These are phyloP conservation scores for Metschnikowia bowlesiae DNA, from an alignment of 805 yeast species.

Conservation along the genomic window DNA sequence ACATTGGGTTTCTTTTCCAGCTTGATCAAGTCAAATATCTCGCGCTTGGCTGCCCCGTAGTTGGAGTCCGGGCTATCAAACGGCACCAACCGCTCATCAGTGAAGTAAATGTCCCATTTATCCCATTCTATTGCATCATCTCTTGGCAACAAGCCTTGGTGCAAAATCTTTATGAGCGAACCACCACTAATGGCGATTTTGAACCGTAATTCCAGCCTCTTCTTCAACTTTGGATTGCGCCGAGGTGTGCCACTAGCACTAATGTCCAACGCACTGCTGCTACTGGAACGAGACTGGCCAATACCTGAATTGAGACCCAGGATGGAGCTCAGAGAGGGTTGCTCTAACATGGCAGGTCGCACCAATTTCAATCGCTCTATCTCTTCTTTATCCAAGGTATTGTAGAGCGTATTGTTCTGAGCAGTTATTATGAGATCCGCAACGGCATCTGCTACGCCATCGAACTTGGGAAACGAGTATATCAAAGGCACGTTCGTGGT, in stretches of 20 bases:
- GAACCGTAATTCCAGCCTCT: slow-evolving; percentile 65
- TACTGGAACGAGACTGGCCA: slow-evolving; percentile 15
- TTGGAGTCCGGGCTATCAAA: slow-evolving; percentile 78
- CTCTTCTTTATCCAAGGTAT: slow-evolving; percentile 33
- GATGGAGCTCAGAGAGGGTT: slow-evolving; percentile 9
- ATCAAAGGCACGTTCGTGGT: slow-evolving; percentile 92
- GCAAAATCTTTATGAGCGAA: slow-evolving; percentile 77
- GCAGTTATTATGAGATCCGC: slow-evolving; percentile 92
- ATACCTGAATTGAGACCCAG: slow-evolving; percentile 2
- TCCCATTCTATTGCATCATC: slow-evolving; percentile 77
- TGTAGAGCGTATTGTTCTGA: slow-evolving; percentile 66
- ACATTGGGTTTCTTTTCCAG: slow-evolving; percentile 59
- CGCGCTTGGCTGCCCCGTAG: slow-evolving; percentile 83
- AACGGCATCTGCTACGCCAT: slow-evolving; percentile 92
- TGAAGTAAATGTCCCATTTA: slow-evolving; percentile 93
- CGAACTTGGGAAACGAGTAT: slow-evolving; percentile 85
- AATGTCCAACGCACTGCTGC: slow-evolving; percentile 7
- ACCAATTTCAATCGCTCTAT: slow-evolving; percentile 31
- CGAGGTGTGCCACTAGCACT: slow-evolving; percentile 8
- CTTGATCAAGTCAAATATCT: slow-evolving; percentile 68
- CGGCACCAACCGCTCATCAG: slow-evolving; percentile 93
- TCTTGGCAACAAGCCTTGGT: slow-evolving; percentile 78
- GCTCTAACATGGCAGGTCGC: slow-evolving; percentile 13
- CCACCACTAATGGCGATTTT: slow-evolving; percentile 94
- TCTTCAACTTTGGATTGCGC: slow-evolving; percentile 36